phyloP scores from a whole-genome alignment of 495 filamentous ascomycete species.

The Aspergillus sparsus region DNA sequence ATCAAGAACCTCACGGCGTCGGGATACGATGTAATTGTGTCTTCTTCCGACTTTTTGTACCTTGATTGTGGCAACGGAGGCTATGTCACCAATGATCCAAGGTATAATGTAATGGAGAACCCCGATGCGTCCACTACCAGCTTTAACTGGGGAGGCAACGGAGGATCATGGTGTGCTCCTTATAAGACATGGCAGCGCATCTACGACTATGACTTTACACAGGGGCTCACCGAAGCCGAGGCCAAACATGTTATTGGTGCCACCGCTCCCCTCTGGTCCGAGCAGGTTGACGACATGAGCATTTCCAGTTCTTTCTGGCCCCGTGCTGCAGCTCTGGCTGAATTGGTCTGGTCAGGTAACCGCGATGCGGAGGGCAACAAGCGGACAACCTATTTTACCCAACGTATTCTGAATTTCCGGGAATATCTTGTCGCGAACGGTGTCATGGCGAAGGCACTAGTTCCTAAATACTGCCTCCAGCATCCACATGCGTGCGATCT shows the following conservation, averaged over 20 bases:
- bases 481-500: slow-evolving; percentile 59
- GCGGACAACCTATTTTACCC: slow-evolving; percentile 53
- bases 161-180: slow-evolving; percentile 59
- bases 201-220: slow-evolving; percentile 60
- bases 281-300: slow-evolving; percentile 56
- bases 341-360: slow-evolving; percentile 58
- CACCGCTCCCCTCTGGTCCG: slow-evolving; percentile 54
- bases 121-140: slow-evolving; percentile 42
- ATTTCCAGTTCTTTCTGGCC: slow-evolving; percentile 55
- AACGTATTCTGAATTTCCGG: slow-evolving; percentile 58
- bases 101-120: slow-evolving; percentile 54
- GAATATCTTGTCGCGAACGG: slow-evolving; percentile 59
- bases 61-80: slow-evolving; percentile 59
- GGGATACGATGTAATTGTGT: slow-evolving; percentile 58
- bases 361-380: slow-evolving; percentile 47
- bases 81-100: slow-evolving; percentile 54
- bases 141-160: slow-evolving; percentile 56
- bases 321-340: slow-evolving; percentile 55
- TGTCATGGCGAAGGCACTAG: slow-evolving; percentile 47
- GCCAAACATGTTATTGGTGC: slow-evolving; percentile 51
- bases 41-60: slow-evolving; percentile 56
- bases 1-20: slow-evolving; percentile 52
- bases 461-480: slow-evolving; percentile 58
- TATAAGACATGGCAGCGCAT: slow-evolving; percentile 65
- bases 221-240: slow-evolving; percentile 47